Base-by-base conservation (phyloP, 495 filamentous ascomycete species). In the Tetracladium setigerum region DNA sequence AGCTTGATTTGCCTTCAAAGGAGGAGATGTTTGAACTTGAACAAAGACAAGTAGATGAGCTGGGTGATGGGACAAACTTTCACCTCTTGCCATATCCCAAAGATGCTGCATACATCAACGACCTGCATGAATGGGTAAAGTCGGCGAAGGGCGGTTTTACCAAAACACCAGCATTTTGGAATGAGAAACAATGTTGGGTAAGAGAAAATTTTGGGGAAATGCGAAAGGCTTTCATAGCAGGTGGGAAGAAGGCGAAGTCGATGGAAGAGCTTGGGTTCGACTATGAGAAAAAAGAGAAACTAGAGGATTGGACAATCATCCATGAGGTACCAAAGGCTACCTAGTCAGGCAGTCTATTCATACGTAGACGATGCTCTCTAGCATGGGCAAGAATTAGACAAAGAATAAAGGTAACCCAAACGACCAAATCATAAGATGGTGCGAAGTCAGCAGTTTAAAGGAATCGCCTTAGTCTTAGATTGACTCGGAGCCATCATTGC, bases 51-150 rank as follows among this genome's bases (percentile, higher is more conserved):
- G 35, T 54, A 0, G 46, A 40, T 14, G 38, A 51, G 37, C 5
- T 30, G 12, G 72, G 66, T 0, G 60, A 60, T 65, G 39, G 65
- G 50, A 56, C 54, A 62, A 37, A 44, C 8, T 89, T 87, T 47
- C 83, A 87, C 53, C 44, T 80, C 5, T 69, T 95, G 18, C 70
- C 72, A 2, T 92, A 80, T 57, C 84, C 87, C 0, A 71, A 75
- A 40, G 91, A 96, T 62, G 83, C 76, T 0, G 71, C 83, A 9
- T 94, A 94, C 48, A 77, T 95, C 58, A 89, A 95, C 55, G 71
- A 62, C 5, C 57, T 79, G 13, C 62, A 61, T 16, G 68, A 73
- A 38, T 61, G 69, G 15, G 73, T 63, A n/a, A 61, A 62, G 44
- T 30, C 31, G 6, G 47, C 50, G 5, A 33, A 34, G 8, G 27